Evolutionary conservation across 345 rosid genomes (phyloP), one percentile per base, ranked within the genome.

Genomic region (Boechera retrofracta): DNA sequence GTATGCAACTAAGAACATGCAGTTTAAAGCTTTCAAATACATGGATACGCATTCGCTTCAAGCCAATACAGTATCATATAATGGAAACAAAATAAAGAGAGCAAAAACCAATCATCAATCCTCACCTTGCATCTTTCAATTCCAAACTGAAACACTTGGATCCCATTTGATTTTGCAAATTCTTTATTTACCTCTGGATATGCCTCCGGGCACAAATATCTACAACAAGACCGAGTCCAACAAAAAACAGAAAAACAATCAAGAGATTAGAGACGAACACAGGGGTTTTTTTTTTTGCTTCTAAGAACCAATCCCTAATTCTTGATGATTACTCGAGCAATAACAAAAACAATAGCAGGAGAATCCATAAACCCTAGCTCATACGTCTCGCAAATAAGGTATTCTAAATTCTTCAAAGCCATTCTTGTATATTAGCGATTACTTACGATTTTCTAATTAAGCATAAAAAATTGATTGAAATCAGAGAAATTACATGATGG

Each of bases 181-280:
- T 86, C 88, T n/a, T 12, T 56, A 38, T 85, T 88, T 53, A 81
- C 79, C 69, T 87, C 87, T 32, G 92, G 90, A 77, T 88, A 88
- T 24, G 89, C 80, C 64, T 89, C 95, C 0, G 88, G 90, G 71
- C 93, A 92, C 85, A 89, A 67, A 81, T 84, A 86, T 85, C 97
- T 88, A 72, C 45, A 70, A 69, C 16, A 47, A 32, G 5, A 32
- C 35, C n/a, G n/a, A 7, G 35, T 32, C 35, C 4, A 36, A 41
- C 0, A 16, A 6, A n/a, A 33, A 38, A 13, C 2, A 28, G 29
- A 28, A 2, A 28, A 28, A 28, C 29, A 28, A 61, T 18, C 36
- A 62, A 61, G 0, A 35, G 51, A 61, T 51, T 36, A 49, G 36
- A 24, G 49, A 29, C 49, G 7, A 35, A 53, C 11, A 52, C 31